Percentiles rank a stretch among this genome's conserved stretches.
phyloP scores from a whole-genome alignment of 164 flowering plant genomes.

The Platanus orientalis region DNA sequence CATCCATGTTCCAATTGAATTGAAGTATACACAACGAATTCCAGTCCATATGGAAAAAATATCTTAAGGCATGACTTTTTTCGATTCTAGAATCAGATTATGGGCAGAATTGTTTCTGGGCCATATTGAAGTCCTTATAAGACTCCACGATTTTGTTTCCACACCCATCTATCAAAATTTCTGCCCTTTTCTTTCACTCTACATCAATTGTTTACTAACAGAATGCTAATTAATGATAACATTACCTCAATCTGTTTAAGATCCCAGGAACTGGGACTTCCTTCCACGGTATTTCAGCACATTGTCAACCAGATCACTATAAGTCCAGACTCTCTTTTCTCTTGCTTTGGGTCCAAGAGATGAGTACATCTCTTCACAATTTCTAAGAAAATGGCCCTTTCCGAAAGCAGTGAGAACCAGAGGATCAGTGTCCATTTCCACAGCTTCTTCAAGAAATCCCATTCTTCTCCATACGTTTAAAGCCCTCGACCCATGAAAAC shows the following conservation, averaged over 20 bases:
- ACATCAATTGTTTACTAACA: too few species aligned
- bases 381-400: constrained; percentile 45
- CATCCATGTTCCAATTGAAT: too few species aligned
- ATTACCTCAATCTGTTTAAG: constrained; percentile 3
- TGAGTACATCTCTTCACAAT: constrained; percentile 39
- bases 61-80: too few species aligned
- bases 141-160: too few species aligned
- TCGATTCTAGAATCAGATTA: too few species aligned
- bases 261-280: background rate
- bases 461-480: constrained; percentile 37
- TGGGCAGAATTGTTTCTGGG: too few species aligned
- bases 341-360: constrained; percentile 31
- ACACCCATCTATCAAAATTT: too few species aligned
- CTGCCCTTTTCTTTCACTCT: too few species aligned
- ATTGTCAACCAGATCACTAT: constrained; percentile 33
- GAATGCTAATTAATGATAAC: too few species aligned
- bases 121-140: too few species aligned
- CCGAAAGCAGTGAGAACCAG: constrained; percentile 57
- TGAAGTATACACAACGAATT: too few species aligned
- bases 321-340: constrained; percentile 43
- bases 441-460: constrained; percentile 35
- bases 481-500: constrained; percentile 29
- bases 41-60: too few species aligned
- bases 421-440: constrained; percentile 56
- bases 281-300: constrained; percentile 23